Conservation (phyloP, 2,329 filamentous ascomycete genomes). For the Phaeophleospora eucalypticola region DNA sequence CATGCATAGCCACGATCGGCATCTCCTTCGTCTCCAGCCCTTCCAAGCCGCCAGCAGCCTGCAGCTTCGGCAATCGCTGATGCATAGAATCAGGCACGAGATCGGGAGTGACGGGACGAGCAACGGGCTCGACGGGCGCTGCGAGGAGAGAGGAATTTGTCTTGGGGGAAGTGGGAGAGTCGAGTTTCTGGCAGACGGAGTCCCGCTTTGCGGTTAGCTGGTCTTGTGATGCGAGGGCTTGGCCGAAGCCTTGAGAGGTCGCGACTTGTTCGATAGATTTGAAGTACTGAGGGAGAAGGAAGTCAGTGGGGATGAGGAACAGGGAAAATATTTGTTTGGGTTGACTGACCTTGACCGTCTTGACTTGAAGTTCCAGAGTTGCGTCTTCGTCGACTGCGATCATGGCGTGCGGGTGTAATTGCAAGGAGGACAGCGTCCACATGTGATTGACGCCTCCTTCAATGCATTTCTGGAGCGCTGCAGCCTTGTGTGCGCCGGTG, state of each 20-base stretch:
- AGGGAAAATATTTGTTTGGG: neutral
- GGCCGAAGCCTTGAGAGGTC: constrained; percentile 42
- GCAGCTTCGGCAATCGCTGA: constrained; percentile 21
- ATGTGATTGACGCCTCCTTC: constrained; percentile 83
- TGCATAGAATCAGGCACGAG: constrained; percentile 36
- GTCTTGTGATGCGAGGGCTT: constrained; percentile 38
- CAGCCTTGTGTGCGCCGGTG: constrained; percentile 73
- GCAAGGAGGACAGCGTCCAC: constrained; percentile 81
- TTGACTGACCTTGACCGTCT: constrained; percentile 33
- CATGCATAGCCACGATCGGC: constrained; percentile 31
- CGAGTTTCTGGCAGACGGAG: constrained; percentile 33
- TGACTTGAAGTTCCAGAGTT: constrained; percentile 46
- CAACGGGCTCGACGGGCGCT: no score
- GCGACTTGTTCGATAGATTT: constrained; percentile 48
- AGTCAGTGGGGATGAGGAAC: neutral
- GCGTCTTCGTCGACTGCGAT: constrained; percentile 77
- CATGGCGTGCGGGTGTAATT: constrained; percentile 76
- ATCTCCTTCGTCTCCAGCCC: constrained; percentile 30
- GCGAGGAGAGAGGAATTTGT: constrained; percentile 19
- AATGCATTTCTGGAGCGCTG: constrained; percentile 74
- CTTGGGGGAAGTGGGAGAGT: constrained; percentile 28
- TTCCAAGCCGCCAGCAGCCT: constrained; percentile 14
- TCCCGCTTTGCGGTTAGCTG: constrained; percentile 32
- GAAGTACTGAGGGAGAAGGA: constrained; percentile 37
- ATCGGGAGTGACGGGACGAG: constrained; percentile 33